Base-by-base conservation (phyloP, 306 rosid species). In the Casuarina cunninghamiana region DNA sequence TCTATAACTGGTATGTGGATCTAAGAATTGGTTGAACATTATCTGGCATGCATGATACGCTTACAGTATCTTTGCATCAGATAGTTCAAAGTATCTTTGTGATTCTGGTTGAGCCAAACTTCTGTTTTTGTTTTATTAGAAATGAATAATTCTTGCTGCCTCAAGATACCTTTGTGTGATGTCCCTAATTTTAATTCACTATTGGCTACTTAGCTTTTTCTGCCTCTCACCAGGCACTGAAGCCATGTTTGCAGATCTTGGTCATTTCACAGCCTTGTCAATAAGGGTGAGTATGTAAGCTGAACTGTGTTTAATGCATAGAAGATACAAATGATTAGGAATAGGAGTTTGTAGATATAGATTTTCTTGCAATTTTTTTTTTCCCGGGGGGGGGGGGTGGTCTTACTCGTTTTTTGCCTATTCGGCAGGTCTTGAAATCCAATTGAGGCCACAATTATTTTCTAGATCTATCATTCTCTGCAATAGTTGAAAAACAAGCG, bases 221-320 rank as follows among this genome's bases (percentile, higher is more conserved):
- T 53, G 37, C 57, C 75, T 73, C 75, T 73, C 44, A 19, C 79
- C 83, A 93, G 97, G 97, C 79, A 86, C 96, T 35, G 97, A 93
- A 80, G 97, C 97, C 51, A 93, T 91, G 96, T 93, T 84, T 87
- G 97, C 96, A 6, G 97, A 91, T 87, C 97, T 93, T 83, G 96
- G 96, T 75, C 97, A 93, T 85, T 93, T 93, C 88, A 93, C 94
- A 74, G 93, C 96, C 73, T 74, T 48, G 53, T 90, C 97, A 0
- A 93, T 93, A 77, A 93, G 97, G 89, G 97, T 93, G 75, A 82
- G 93, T 77, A 50, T 69, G 4, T 60, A 35, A 66, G 69, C 69
- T 57, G 35, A 67, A 55, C 67, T 69, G 53, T 55, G 50, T 79
- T 57, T 75, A 78, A 32, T 51, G 42, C 66, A 60, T 9, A 6